Conservation (phyloP, 768 basidiomycete species). For the Calocera viscosa region DNA sequence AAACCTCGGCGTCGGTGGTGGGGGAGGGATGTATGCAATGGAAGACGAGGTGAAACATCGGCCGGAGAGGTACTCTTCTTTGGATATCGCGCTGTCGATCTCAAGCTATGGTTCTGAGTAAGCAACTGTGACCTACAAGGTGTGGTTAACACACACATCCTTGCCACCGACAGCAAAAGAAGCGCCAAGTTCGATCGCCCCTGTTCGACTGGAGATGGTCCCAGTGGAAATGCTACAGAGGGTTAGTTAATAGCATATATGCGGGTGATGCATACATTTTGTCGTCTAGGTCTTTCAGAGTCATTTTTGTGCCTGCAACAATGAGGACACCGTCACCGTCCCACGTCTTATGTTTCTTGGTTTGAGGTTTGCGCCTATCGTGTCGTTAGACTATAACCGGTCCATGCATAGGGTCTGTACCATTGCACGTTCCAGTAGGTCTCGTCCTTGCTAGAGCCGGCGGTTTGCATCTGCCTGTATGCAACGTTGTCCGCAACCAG, state of each 20-base stretch:
- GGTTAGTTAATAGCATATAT: background rate
- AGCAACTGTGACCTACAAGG: background rate
- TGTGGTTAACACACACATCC: conserved; percentile 41
- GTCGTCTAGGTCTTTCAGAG: conserved; percentile 18
- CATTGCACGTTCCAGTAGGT: conserved; percentile 8
- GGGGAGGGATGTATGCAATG: conserved; percentile 18
- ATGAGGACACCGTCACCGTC: conserved; percentile 25
- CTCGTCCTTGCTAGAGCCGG: background rate
- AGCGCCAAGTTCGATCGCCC: conserved; percentile 24
- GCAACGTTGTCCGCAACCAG: background rate
- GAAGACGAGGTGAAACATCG: conserved; percentile 41
- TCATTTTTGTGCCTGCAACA: conserved; percentile 16
- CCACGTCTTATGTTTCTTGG: conserved; percentile 27
- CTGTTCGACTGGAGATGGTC: background rate
- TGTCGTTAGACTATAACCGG: background rate
- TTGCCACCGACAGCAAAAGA: conserved; percentile 38
- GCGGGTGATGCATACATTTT: conserved; percentile 14
- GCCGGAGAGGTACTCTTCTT: conserved; percentile 49
- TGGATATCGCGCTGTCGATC: conserved; percentile 45
- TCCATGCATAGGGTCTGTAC: background rate
- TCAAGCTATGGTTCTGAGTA: background rate
- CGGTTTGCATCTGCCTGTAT: background rate
- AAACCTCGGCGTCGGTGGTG: conserved; percentile 21
- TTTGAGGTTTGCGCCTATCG: conserved; percentile 18
- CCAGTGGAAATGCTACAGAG: background rate